Conservation (phyloP, 768 basidiomycete species). For the Leccinum disarticulatum region DNA sequence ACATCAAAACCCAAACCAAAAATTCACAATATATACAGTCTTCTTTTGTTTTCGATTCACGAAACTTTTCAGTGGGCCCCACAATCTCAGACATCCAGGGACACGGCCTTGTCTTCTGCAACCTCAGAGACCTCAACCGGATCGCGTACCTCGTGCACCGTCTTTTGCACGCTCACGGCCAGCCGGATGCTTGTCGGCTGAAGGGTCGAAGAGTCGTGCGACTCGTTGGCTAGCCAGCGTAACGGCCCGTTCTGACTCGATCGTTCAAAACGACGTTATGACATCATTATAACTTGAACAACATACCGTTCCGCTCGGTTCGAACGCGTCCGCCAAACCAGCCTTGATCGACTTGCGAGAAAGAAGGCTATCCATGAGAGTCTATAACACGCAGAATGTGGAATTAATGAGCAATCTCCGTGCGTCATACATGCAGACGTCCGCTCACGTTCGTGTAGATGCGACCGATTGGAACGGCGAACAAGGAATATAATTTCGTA, state of each 20-base stretch:
- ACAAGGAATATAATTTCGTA: neutral
- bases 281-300: neutral
- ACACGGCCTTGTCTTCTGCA: neutral
- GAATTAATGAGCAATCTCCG: neutral
- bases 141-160: neutral
- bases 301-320: neutral
- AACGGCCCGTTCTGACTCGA: constrained; percentile 3
- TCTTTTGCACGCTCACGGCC: neutral
- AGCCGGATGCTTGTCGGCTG: constrained; percentile 4
- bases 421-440: neutral
- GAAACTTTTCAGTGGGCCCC: neutral
- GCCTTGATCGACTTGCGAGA: constrained; percentile 3
- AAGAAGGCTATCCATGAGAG: constrained; percentile 13
- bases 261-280: neutral
- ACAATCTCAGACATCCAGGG: neutral
- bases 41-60: neutral
- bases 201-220: neutral
- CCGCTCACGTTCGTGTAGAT: neutral
- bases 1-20: neutral
- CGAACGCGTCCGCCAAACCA: neutral
- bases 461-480: neutral
- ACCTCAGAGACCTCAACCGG: neutral
- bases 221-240: neutral
- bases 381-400: neutral
- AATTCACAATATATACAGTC: neutral